phyloP scores from a whole-genome alignment of 1,284 basidiomycete species.

The Tausonia pullulans region DNA sequence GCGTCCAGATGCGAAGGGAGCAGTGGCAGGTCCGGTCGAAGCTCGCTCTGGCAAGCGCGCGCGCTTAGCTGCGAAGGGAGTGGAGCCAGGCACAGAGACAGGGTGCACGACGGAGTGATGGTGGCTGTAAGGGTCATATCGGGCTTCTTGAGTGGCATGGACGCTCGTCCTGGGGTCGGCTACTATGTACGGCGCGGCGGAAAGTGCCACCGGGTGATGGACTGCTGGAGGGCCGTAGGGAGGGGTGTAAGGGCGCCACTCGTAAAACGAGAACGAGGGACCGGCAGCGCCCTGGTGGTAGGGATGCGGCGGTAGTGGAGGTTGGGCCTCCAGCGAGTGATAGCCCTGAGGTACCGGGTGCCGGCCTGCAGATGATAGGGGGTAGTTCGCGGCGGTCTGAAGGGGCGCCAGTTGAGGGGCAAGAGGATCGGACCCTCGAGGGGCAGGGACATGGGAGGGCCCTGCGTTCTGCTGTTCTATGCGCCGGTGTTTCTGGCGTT shows the following conservation, averaged over 20 bases:
- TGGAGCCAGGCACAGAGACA: neutral
- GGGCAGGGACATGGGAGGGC: neutral
- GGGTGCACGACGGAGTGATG: neutral
- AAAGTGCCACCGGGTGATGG: neutral
- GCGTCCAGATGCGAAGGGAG: neutral
- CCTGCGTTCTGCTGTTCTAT: neutral
- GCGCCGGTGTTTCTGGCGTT: neutral
- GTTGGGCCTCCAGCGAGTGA: neutral
- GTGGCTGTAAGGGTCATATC: neutral
- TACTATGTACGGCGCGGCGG: neutral
- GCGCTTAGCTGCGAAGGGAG: neutral
- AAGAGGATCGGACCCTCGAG: neutral
- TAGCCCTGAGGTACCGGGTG: no score
- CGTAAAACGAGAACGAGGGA: neutral
- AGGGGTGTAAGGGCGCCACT: no score
- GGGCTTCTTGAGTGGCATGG: neutral
- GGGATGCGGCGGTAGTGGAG: neutral
- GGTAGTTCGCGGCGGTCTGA: neutral
- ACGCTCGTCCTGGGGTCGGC: neutral
- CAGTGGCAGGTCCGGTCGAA: neutral
- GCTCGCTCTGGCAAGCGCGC: neutral
- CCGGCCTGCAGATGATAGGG: neutral
- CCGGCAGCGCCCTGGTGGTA: neutral
- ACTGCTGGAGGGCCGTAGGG: no score
- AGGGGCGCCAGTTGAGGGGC: neutral